Percentiles rank a stretch among this genome's conserved stretches.
Evolutionary conservation across 345 rosid genomes (phyloP).

Genomic region (Carallia brachiata): DNA sequence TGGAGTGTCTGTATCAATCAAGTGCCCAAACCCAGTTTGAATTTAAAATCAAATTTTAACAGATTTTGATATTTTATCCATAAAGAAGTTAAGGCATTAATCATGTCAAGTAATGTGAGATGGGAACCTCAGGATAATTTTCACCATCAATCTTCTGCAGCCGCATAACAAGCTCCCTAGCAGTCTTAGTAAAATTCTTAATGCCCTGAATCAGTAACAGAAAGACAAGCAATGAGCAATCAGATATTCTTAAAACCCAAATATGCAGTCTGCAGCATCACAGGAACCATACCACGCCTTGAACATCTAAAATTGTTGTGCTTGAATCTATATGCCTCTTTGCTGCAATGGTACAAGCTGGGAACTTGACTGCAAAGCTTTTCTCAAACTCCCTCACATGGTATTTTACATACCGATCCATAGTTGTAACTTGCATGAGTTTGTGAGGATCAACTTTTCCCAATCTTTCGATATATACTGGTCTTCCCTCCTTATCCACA

Average conservation of each 20-base stretch:
- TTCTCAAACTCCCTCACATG: slow-evolving; percentile 95
- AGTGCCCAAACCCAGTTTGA: slow-evolving; percentile 10
- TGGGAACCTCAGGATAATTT: slow-evolving; percentile 91
- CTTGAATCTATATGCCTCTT: slow-evolving; percentile 95
- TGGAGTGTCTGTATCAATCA: slow-evolving; percentile 71
- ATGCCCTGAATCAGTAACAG: slow-evolving; percentile 53
- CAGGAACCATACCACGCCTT: slow-evolving; percentile 75
- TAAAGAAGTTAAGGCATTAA: neutral
- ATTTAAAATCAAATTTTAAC: neutral
- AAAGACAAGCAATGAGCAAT: neutral
- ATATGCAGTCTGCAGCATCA: neutral
- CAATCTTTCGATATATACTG: slow-evolving; percentile 88
- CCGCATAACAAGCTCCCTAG: slow-evolving; percentile 84
- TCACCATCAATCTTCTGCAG: slow-evolving; percentile 97
- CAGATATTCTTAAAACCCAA: slow-evolving; percentile 4
- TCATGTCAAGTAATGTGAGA: slow-evolving; percentile 5
- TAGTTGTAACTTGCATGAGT: slow-evolving; percentile 81
- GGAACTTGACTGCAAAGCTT: slow-evolving; percentile 75
- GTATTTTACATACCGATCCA: slow-evolving; percentile 85
- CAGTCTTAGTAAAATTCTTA: slow-evolving; percentile 88
- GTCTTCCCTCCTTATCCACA: slow-evolving; percentile 95
- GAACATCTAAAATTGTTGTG: slow-evolving; percentile 97
- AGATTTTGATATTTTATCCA: neutral
- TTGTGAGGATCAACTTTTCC: slow-evolving; percentile 88
- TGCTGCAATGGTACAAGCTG: slow-evolving; percentile 85